phyloP scores from a whole-genome alignment of 164 flowering plant species.

The Warburgia ugandensis region DNA sequence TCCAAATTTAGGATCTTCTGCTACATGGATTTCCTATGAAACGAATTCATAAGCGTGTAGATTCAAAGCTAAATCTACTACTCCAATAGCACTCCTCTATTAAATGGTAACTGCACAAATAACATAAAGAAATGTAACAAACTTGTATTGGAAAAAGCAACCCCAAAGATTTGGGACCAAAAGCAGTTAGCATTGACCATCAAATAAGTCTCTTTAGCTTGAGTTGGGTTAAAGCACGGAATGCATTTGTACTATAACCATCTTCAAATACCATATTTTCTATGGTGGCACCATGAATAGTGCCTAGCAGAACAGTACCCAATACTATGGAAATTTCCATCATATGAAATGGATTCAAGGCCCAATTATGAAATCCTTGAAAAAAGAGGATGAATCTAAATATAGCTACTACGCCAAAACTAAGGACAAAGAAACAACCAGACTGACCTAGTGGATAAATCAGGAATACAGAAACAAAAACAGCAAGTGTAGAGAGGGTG shows the following conservation, averaged over 20 bases:
- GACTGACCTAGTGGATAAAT: slow-evolving; percentile 5
- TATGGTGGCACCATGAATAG: slow-evolving; percentile 1
- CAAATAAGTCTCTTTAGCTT: background rate
- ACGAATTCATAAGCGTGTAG: no score
- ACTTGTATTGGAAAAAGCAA: no score
- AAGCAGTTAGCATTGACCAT: slow-evolving; percentile 1
- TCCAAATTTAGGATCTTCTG: no score
- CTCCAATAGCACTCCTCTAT: no score
- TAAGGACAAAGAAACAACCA: slow-evolving; percentile 3
- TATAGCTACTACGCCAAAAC: slow-evolving; percentile 4
- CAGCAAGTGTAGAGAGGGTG: slow-evolving; percentile 2
- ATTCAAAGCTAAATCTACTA: no score
- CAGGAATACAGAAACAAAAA: slow-evolving; percentile 3
- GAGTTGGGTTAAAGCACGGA: slow-evolving; percentile 2
- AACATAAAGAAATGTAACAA: no score
- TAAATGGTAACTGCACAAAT: no score
- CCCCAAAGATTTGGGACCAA: slow-evolving; percentile 1
- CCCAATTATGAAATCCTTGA: background rate
- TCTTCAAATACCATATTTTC: background rate
- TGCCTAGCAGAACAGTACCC: background rate
- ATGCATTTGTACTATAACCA: background rate
- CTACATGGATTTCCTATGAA: no score
- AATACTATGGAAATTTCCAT: no score
- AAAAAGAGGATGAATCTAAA: no score
- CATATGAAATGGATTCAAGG: background rate